Evolutionary conservation across 2,329 filamentous ascomycete genomes (phyloP).

Genomic region (Zymoseptoria ardabiliae): DNA sequence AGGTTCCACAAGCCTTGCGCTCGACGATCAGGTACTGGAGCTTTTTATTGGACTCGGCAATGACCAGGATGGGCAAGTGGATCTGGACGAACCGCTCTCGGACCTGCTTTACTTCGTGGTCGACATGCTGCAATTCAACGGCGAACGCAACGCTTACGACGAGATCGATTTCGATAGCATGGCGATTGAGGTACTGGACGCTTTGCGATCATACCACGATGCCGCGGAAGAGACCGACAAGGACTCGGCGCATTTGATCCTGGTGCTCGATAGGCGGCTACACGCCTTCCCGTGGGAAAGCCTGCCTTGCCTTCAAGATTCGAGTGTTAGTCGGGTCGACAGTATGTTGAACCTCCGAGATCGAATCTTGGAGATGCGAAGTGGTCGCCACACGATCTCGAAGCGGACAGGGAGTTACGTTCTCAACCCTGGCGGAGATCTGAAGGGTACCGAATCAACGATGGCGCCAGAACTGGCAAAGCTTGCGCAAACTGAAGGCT

Average conservation of each 20-base stretch:
- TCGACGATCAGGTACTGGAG: slow-evolving; percentile 67
- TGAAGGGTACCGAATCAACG: slow-evolving; percentile 68
- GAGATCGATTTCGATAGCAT: slow-evolving; percentile 94
- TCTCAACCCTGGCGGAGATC: slow-evolving; percentile 80
- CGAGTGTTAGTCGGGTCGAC: slow-evolving; percentile 79
- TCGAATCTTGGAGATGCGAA: slow-evolving; percentile 55
- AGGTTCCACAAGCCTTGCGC: slow-evolving; percentile 44
- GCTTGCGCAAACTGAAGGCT: slow-evolving; percentile 23
- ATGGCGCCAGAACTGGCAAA: slow-evolving; percentile 60
- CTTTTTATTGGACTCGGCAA: slow-evolving; percentile 82
- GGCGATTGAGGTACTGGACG: slow-evolving; percentile 80
- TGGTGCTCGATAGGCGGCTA: slow-evolving; percentile 84
- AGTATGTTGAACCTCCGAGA: slow-evolving; percentile 76
- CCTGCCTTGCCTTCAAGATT: slow-evolving; percentile 70
- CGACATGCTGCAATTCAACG: slow-evolving; percentile 92
- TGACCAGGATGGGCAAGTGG: slow-evolving; percentile 56
- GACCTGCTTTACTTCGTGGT: slow-evolving; percentile 94
- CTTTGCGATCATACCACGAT: slow-evolving; percentile 69
- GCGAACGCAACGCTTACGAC: slow-evolving; percentile 92
- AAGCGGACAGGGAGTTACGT: slow-evolving; percentile 62
- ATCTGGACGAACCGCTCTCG: slow-evolving; percentile 82
- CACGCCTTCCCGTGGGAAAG: slow-evolving; percentile 96
- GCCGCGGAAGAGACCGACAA: slow-evolving; percentile 30
- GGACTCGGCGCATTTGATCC: slow-evolving; percentile 61
- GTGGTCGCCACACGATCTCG: slow-evolving; percentile 41